Conservation (phyloP, 2,329 filamentous ascomycete species). For the Zasmidium angulare region DNA sequence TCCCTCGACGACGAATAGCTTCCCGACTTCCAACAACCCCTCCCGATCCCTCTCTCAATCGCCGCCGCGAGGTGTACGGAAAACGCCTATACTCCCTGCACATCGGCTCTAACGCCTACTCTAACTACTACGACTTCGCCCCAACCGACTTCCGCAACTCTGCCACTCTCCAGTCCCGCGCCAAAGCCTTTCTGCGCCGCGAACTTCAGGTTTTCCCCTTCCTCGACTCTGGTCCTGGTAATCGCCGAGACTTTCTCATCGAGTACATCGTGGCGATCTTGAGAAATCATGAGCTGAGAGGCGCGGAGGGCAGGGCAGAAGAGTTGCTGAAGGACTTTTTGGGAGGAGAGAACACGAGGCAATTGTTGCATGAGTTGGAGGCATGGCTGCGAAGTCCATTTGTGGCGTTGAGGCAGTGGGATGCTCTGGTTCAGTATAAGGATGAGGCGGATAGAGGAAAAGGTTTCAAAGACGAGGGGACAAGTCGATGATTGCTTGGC, state of each 20-base stretch:
- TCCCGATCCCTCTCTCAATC: slow-evolving; percentile 51
- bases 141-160: slow-evolving; percentile 65
- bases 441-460: no score
- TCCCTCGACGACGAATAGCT: no score
- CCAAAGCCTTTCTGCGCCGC: slow-evolving; percentile 76
- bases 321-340: slow-evolving; percentile 76
- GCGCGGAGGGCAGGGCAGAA: slow-evolving; percentile 74
- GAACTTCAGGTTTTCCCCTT: slow-evolving; percentile 84
- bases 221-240: slow-evolving; percentile 47
- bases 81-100: slow-evolving; percentile 73
- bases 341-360: slow-evolving; percentile 67
- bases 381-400: slow-evolving; percentile 83
- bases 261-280: slow-evolving; percentile 84
- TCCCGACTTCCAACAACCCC: no score
- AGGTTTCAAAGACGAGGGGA: no score
- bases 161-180: slow-evolving; percentile 69
- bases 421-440: slow-evolving; percentile 72
- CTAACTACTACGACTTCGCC: slow-evolving; percentile 71
- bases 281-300: slow-evolving; percentile 78
- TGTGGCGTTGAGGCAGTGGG: slow-evolving; percentile 71
- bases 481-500: no score
- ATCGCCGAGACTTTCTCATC: slow-evolving; percentile 67
- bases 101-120: slow-evolving; percentile 77
- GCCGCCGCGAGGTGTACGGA: slow-evolving; percentile 71
- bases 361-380: slow-evolving; percentile 83